Conservation (phyloP, 345 rosid genomes). For the Limnanthes douglasii region DNA sequence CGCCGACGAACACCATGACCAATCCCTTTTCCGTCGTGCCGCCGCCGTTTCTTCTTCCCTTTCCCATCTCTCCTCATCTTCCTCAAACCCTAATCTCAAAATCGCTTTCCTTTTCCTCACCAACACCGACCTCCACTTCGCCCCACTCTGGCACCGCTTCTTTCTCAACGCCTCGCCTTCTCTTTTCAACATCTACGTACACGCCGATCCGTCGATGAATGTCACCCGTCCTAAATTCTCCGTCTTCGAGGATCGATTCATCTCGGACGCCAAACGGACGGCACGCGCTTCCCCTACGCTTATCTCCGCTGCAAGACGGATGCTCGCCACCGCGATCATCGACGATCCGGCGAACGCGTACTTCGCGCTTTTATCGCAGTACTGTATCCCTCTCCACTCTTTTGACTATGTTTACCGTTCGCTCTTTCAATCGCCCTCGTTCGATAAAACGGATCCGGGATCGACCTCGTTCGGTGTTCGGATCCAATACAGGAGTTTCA, state of each 20-base stretch:
- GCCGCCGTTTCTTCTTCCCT: slow-evolving; percentile 22
- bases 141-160: slow-evolving; percentile 71
- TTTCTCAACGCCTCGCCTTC: slow-evolving; percentile 19
- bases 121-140: slow-evolving; percentile 75
- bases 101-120: slow-evolving; percentile 90
- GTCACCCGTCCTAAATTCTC: slow-evolving; percentile 34
- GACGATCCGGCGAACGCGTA: slow-evolving; percentile 81
- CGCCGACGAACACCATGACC: slow-evolving; percentile 69
- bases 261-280: slow-evolving; percentile 48
- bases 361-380: slow-evolving; percentile 79
- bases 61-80: slow-evolving; percentile 50
- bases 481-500: slow-evolving; percentile 47
- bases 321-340: slow-evolving; percentile 68
- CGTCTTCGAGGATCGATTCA: slow-evolving; percentile 33
- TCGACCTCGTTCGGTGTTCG: slow-evolving; percentile 30
- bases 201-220: slow-evolving; percentile 70
- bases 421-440: slow-evolving; percentile 28
- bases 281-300: slow-evolving; percentile 80
- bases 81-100: slow-evolving; percentile 42
- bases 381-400: slow-evolving; percentile 74
- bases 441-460: slow-evolving; percentile 32
- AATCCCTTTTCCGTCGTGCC: slow-evolving; percentile 46
- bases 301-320: slow-evolving; percentile 83
- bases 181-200: slow-evolving; percentile 68
- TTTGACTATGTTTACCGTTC: slow-evolving; percentile 54